Evolutionary conservation across 768 basidiomycete genomes (phyloP), one percentile per base, ranked within the genome.

Genomic region (Suillus variegatus): DNA sequence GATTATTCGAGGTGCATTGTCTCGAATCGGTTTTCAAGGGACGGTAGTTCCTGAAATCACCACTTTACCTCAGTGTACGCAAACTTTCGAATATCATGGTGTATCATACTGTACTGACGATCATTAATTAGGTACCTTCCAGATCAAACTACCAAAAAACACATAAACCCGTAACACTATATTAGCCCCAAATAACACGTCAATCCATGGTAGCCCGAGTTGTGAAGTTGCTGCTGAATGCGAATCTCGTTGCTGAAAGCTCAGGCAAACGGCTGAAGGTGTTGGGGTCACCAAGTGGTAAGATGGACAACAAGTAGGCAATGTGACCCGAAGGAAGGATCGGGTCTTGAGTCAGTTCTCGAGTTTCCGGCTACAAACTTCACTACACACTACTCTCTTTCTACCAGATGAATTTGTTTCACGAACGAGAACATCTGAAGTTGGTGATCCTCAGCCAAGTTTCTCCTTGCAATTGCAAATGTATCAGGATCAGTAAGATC

Each of bases 21-120:
- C 85, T 14, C 83, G 94, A 63, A 78, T 98, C 32, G 96, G 95
- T 13, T 85, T 89, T 66, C 85, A 89, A 47, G 88, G 85, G 25
- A 87, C 85, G 3, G 92, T 98, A 0, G 80, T 84, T 1, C 88
- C 94, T 5, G 95, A 98, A 73, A 86, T 94, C 8, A 87, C 84
- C 2, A 84, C 87, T 1, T 76, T 95, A 71, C 96, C 95, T 25
- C 94, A 96, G 82, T 97, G 95, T 95, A 76, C 41, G 85, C 35
- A 61, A 65, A 25, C 25, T 9, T 12, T 52, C 18, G 0, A 28
- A n/a, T 8, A 61, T 46, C 40, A 16, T 28, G 18, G 38, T 6
- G n/a, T 54, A 32, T 55, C 38, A 36, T 18, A 20, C 52, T 65
- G 28, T 66, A 55, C 40, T 47, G 60, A 38, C 54, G 14, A 14